These are phyloP conservation scores for Anthostomella pinea DNA, from an alignment of 2,329 filamentous ascomycete genomes.

Conservation along the genomic window DNA sequence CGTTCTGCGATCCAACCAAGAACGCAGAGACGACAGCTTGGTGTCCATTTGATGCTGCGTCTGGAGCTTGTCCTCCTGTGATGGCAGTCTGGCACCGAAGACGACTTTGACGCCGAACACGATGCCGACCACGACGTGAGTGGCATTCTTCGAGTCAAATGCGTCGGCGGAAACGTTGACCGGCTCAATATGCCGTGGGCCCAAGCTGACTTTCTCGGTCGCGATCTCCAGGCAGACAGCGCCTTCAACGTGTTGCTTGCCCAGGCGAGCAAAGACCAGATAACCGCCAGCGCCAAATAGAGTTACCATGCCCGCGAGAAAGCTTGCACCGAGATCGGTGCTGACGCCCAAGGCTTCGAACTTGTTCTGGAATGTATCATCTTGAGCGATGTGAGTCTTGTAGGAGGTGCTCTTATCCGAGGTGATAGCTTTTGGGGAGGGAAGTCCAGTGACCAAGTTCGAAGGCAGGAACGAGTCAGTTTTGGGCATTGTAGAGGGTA, in stretches of 20 bases:
- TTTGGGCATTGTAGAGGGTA: constrained; percentile 4
- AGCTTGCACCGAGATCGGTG: constrained; percentile 5
- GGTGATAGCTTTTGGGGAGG: not conserved
- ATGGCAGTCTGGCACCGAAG: not conserved
- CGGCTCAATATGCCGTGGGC: not conserved
- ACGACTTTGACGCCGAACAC: constrained; percentile 4
- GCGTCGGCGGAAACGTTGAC: not conserved
- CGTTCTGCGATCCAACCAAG: too few relatives aligned
- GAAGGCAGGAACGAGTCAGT: constrained; percentile 4
- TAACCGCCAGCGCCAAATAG: constrained; percentile 6
- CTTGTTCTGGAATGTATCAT: constrained; percentile 3
- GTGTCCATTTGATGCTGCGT: not conserved
- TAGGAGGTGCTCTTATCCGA: not conserved
- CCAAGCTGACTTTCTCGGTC: not conserved
- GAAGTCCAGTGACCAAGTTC: not conserved
- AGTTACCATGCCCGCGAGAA: constrained; percentile 5
- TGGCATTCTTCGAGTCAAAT: not conserved
- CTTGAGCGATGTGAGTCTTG: not conserved
- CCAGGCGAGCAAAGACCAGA: not conserved
- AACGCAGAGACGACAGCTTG: too few relatives aligned
- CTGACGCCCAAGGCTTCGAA: constrained; percentile 2
- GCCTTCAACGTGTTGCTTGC: constrained; percentile 1
- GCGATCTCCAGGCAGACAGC: constrained; percentile 3
- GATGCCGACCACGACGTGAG: constrained; percentile 6
- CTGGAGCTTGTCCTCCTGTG: not conserved